Evolutionary conservation across 148 eudicot genomes (phyloP).

Genomic region (Rhododendron simsii): DNA sequence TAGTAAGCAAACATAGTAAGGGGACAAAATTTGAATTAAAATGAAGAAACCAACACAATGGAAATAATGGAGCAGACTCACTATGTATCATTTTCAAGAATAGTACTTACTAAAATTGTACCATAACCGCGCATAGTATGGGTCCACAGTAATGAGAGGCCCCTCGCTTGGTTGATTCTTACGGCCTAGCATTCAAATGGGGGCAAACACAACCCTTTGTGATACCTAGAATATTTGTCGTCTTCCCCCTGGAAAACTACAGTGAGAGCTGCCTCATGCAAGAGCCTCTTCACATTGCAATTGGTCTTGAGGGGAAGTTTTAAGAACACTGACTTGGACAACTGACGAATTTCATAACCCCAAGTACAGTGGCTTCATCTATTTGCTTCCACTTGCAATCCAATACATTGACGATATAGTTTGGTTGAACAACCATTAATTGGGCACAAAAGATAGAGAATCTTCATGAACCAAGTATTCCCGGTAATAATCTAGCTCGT

Average conservation of each 20-base stretch:
- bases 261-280: background rate
- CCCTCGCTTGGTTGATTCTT: background rate
- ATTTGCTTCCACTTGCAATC: background rate
- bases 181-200: background rate
- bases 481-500: background rate
- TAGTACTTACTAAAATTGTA: background rate
- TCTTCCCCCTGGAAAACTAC: background rate
- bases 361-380: background rate
- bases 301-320: background rate
- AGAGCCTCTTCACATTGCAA: background rate
- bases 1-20: background rate
- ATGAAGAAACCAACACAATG: background rate
- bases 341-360: background rate
- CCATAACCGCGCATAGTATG: background rate
- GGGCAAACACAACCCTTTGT: background rate
- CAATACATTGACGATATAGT: background rate
- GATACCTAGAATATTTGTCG: background rate
- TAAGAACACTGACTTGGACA: background rate
- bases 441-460: background rate
- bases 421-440: background rate
- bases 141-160: background rate
- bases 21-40: background rate
- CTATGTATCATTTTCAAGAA: background rate
- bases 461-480: background rate
- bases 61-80: background rate